Evolutionary conservation across 805 yeast species (phyloP).

Genomic region (Brettanomyces custersianus): DNA sequence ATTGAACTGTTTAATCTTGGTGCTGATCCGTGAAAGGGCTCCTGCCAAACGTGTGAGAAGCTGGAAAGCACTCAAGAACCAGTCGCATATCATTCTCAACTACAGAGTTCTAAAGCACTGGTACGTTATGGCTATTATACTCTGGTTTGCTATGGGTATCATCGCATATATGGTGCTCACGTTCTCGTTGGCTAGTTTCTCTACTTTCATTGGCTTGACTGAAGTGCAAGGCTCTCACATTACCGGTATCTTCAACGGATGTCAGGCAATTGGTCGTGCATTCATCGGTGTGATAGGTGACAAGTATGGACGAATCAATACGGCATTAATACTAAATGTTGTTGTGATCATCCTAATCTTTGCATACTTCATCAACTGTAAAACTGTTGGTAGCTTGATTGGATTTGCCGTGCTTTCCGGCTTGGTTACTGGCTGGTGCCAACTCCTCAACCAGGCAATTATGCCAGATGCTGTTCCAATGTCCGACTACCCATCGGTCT

Average conservation of each 20-base stretch:
- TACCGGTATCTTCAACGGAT: constrained; percentile 36
- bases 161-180: constrained; percentile 36
- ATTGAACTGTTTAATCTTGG: constrained; percentile 29
- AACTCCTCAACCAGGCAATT: constrained; percentile 21
- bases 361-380: constrained; percentile 34
- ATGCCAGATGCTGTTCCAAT: constrained; percentile 22
- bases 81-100: constrained; percentile 9
- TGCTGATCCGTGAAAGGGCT: constrained; percentile 37
- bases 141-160: constrained; percentile 26
- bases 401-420: constrained; percentile 11
- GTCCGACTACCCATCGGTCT: constrained; percentile 21
- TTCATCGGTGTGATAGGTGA: constrained; percentile 37
- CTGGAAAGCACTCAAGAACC: constrained; percentile 6
- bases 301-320: constrained; percentile 36
- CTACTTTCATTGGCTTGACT: constrained; percentile 37
- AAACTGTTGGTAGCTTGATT: constrained; percentile 19
- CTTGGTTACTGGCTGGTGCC: constrained; percentile 35
- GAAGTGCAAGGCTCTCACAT: constrained; percentile 34
- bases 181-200: constrained; percentile 39
- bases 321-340: constrained; percentile 27
- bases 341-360: constrained; percentile 29
- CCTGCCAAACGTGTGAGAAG: constrained; percentile 10
- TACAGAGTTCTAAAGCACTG: constrained; percentile 9
- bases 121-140: constrained; percentile 11
- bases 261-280: constrained; percentile 43